Base-by-base conservation (phyloP, 2,329 filamentous ascomycete species). In the Xylariaceae sp. region DNA sequence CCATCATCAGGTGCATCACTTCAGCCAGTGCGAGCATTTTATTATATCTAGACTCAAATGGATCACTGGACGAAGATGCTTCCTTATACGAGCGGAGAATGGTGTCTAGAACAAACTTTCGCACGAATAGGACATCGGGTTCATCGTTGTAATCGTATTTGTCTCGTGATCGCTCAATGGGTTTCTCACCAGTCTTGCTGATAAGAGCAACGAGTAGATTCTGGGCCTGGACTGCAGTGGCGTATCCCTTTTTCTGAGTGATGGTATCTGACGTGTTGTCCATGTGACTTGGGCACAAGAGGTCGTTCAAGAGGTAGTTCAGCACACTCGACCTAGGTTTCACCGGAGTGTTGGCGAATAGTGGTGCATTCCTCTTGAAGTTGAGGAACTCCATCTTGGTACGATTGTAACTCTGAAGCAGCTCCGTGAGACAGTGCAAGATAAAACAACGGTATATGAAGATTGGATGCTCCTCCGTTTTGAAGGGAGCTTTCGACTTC, bases 361-460 rank as follows among this genome's bases (percentile, higher is more conserved):
- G 77, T 35, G 91, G 88, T 6, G 88, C 85, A 59, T 90, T 95
- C 46, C 91, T 84, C 52, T 94, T 97, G 69, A 96, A 98, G 64
- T 96, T 97, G 71, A 99, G 96, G 61, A 99, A 97, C 61, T 98
- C 94, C 33, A 98, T 81, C 73, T 99, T 99, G 8, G 89, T 88
- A 40, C 89, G 83, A 53, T 89, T 95, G 68, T 97, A 98, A 57
- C 86, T 94, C 43, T 87, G 83, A 12, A 98, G 73, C 12, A 98
- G 78, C 64, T 99, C 93, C 0, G 89, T 84, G 30, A 99, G 71
- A 57, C 90, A 95, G 60, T 93, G 89, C 24, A 99, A 76, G 38
- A 99, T 71, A 69, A 97, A 96, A 68, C 91, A 96, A 36, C 93
- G 82, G 60, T 97, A 98, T 39, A 97, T 84, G 66, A 95, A 98